These are phyloP conservation scores for Ganoderma resinaceum DNA, from an alignment of 1,284 basidiomycete genomes.

Conservation along the genomic window DNA sequence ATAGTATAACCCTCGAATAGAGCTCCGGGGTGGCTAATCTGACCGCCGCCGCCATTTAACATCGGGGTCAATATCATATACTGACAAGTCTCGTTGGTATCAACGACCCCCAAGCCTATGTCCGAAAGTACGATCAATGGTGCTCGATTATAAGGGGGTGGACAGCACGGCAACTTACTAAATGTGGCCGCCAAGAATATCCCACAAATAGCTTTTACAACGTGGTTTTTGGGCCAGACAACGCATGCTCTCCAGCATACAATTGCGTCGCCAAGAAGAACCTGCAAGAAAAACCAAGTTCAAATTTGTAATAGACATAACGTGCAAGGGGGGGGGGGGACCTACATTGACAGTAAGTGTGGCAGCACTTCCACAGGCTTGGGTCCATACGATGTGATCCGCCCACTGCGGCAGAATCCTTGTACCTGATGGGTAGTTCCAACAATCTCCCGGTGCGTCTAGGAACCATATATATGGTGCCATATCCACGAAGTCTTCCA, in stretches of 20 bases:
- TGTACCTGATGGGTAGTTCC: background rate
- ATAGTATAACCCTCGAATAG: no score
- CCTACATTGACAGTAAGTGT: background rate
- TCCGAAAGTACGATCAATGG: background rate
- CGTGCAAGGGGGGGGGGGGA: background rate
- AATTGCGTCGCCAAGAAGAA: background rate
- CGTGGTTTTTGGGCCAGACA: background rate
- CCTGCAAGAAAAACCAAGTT: background rate
- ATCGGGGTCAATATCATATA: no score
- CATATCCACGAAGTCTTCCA: background rate
- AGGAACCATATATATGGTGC: background rate
- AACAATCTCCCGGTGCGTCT: background rate
- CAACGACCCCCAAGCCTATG: background rate
- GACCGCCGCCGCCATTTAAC: background rate
- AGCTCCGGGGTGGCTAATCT: background rate
- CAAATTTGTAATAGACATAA: background rate
- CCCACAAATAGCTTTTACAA: background rate
- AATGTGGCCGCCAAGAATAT: background rate
- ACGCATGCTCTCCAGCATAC: constrained; percentile 3
- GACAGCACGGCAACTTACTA: background rate
- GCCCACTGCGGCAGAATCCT: no score
- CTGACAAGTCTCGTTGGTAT: no score
- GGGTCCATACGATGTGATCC: no score
- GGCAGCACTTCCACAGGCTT: background rate
- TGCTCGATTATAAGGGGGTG: background rate